phyloP scores from a whole-genome alignment of 495 filamentous ascomycete genomes.

The Hypomontagnella monticulosa region DNA sequence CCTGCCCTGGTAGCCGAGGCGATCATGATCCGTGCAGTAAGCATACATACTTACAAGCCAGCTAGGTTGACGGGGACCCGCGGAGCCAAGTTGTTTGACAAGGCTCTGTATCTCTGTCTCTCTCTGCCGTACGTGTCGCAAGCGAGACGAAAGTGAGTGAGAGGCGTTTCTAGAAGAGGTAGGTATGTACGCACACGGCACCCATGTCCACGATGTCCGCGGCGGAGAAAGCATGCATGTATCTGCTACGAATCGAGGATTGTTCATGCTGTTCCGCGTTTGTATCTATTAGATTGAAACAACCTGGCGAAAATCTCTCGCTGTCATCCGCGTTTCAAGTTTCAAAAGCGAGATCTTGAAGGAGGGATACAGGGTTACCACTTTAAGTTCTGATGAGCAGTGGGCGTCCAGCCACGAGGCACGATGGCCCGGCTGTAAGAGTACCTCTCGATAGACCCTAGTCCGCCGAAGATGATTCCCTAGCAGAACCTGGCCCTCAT shows the following conservation, averaged over 20 bases:
- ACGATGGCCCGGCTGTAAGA: constrained; percentile 2
- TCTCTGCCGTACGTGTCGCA: constrained; percentile 3
- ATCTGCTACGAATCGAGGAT: constrained; percentile 8
- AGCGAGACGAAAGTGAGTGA: background rate
- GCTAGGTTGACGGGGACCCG: constrained; percentile 20
- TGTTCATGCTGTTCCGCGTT: constrained; percentile 16
- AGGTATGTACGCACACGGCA: constrained; percentile 26
- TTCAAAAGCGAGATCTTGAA: constrained; percentile 32
- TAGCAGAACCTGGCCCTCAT: constrained; percentile 7
- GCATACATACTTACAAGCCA: constrained; percentile 2
- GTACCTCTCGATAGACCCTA: constrained; percentile 1
- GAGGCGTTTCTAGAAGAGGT: constrained; percentile 13
- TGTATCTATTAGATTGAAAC: constrained; percentile 28
- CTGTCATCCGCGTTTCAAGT: constrained; percentile 32
- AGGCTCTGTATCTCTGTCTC: no score
- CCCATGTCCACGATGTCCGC: constrained; percentile 16
- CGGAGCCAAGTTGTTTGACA: constrained; percentile 7
- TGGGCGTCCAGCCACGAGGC: constrained; percentile 18
- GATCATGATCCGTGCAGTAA: constrained; percentile 20
- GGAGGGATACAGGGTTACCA: constrained; percentile 24
- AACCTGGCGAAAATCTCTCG: constrained; percentile 20
- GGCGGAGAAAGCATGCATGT: background rate
- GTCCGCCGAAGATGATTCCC: constrained; percentile 17
- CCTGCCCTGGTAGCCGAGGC: constrained; percentile 4
- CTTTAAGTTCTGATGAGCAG: constrained; percentile 38